phyloP scores from a whole-genome alignment of 2,329 filamentous ascomycete species.

The Colletotrichum sp. region DNA sequence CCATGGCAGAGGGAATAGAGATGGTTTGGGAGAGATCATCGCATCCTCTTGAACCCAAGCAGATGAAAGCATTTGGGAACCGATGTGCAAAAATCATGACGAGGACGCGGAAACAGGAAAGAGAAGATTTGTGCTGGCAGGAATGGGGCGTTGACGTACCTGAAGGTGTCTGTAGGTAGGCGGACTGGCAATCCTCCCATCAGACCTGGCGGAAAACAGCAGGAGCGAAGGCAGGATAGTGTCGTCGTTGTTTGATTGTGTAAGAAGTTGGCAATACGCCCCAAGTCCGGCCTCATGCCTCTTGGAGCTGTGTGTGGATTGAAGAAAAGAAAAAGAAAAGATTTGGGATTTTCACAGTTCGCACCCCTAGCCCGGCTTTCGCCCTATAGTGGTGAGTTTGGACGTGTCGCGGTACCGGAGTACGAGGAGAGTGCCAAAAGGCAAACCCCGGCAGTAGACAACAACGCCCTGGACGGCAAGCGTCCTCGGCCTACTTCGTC shows the following conservation, averaged over 20 bases:
- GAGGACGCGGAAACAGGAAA: neutral
- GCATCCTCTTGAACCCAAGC: neutral
- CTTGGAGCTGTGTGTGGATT: neutral
- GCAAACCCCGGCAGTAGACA: neutral
- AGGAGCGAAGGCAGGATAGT: neutral
- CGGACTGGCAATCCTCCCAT: neutral
- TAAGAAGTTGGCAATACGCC: no score
- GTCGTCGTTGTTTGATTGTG: neutral
- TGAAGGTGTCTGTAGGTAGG: accelerated
- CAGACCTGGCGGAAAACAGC: neutral
- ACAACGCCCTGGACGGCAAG: neutral
- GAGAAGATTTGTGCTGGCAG: accelerated
- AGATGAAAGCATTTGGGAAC: accelerated
- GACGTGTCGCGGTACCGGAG: neutral
- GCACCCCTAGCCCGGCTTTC: neutral
- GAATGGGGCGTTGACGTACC: accelerated
- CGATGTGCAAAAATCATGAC: accelerated
- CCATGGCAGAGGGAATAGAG: accelerated
- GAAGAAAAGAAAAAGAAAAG: neutral
- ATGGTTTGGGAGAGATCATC: neutral
- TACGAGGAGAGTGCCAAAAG: neutral
- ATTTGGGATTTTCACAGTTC: neutral
- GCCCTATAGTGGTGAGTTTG: neutral
- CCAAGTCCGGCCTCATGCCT: neutral
- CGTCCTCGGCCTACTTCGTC: neutral